Evolutionary conservation across 2,329 filamentous ascomycete species (phyloP), one percentile per base, ranked within the genome.

Genomic region (Cryphonectria radicalis): DNA sequence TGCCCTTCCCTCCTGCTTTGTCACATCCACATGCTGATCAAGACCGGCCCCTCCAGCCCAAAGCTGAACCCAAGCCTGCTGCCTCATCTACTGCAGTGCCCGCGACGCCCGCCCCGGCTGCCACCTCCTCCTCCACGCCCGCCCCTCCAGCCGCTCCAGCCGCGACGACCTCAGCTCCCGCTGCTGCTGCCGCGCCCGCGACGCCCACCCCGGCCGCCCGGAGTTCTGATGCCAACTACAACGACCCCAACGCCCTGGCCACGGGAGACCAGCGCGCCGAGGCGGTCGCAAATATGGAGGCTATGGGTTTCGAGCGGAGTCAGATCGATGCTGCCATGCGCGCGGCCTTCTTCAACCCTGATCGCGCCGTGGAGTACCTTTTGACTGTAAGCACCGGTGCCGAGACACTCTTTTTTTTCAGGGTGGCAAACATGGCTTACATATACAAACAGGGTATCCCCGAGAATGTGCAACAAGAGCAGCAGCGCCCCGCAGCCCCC

Each of bases 351-450:
- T 97, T 92, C 87, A 99, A 99, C 84, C 94, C 95, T 19, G 95
- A 98, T 81, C 94, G 96, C 77, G 96, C 96, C 68, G 95, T 99
- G 70, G 96, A 99, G 81, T 99, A 99, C 79, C 89, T 99, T 17
- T 81, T 99, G 79, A 97, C 84, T 76, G 94, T 96, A 81, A 82
- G 91, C 84, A 43, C 28, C 17, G 37, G 28, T 40, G 42, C 50
- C n/a, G 42, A 37, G n/a, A 40, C 40, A 13, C 50, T 19, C 42
- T 25, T 0, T 35, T 10, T 28, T 28, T 28, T 28, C 7, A 3
- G 6, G 2, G 40, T 28, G 22, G 64, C 40, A 59, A 25, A 25
- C 43, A n/a, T 59, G 46, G 28, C 60, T 72, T 60, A 70, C 55
- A 42, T 59, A 22, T 60, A 43, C 22, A 13, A 8, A 17, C 69